A percentile compares a stretch with the other conserved stretches of the same genome.
phyloP scores from a whole-genome alignment of 2,329 filamentous ascomycete genomes.

The Dendryphion nanum region DNA sequence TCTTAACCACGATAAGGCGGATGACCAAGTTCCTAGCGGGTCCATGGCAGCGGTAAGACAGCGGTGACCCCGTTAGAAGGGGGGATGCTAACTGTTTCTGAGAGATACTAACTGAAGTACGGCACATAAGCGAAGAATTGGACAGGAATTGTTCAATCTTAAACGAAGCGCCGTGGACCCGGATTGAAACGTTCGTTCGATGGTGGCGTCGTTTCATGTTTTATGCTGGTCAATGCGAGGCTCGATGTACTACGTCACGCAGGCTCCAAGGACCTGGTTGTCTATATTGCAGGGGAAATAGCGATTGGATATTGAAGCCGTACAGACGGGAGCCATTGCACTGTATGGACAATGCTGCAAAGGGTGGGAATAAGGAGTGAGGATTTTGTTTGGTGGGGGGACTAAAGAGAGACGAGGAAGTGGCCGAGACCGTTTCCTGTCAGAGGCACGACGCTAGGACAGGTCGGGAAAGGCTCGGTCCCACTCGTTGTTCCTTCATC shows the following conservation, averaged over 20 bases:
- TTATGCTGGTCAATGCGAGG: conserved; percentile 22
- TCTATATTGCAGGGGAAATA: conserved; percentile 6
- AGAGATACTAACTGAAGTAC: conserved; percentile 22
- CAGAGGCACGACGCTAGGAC: not conserved
- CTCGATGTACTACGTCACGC: conserved; percentile 6
- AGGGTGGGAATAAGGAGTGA: not conserved
- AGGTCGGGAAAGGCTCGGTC: too few relatives aligned
- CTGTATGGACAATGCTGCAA: too few relatives aligned
- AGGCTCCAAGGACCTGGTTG: conserved; percentile 1
- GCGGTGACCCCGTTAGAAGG: conserved; percentile 14
- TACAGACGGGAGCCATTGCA: not conserved
- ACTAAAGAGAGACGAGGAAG: not conserved
- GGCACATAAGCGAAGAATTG: too few relatives aligned
- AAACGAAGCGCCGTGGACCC: conserved; percentile 26
- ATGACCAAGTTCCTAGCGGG: conserved; percentile 4
- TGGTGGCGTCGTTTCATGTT: conserved; percentile 31
- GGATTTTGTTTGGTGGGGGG: not conserved
- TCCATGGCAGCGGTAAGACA: conserved; percentile 21
- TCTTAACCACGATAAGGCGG: conserved; percentile 17
- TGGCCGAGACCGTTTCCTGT: not conserved
- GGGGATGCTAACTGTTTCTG: conserved; percentile 7
- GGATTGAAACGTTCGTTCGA: conserved; percentile 33
- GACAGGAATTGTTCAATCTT: too few relatives aligned
- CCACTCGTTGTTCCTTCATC: too few relatives aligned
- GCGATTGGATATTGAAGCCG: not conserved